phyloP scores from a whole-genome alignment of 2,329 filamentous ascomycete genomes.

The Verticillium klebahnii region DNA sequence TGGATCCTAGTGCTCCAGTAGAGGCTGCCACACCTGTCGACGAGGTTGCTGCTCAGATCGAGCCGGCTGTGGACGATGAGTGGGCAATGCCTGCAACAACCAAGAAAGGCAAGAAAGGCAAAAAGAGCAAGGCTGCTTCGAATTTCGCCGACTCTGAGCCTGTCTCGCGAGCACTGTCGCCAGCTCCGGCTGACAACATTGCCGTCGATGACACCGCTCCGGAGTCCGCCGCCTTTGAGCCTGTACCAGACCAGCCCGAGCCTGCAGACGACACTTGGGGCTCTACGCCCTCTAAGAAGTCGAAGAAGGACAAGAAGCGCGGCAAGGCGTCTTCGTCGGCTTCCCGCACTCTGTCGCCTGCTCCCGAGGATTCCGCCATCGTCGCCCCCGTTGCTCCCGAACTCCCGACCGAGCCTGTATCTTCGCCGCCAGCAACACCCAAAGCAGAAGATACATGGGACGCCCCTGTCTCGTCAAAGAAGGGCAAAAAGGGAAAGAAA shows the following conservation, averaged over 20 bases:
- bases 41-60: background rate
- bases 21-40: constrained; percentile 8
- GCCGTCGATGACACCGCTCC: too few relatives aligned
- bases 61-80: background rate
- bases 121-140: background rate
- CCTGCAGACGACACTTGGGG: background rate
- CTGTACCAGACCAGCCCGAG: background rate
- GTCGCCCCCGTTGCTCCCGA: background rate
- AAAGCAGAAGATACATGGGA: constrained; percentile 13
- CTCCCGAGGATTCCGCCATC: background rate
- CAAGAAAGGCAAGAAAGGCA: constrained; percentile 24
- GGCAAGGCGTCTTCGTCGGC: background rate
- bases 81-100: constrained; percentile 9
- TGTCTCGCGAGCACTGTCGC: background rate
- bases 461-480: constrained; percentile 14
- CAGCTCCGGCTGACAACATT: background rate
- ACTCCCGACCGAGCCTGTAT: background rate
- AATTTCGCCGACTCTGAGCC: background rate
- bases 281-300: constrained; percentile 7
- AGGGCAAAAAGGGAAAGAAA: constrained; percentile 22
- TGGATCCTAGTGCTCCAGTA: constrained; percentile 7
- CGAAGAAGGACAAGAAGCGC: constrained; percentile 14
- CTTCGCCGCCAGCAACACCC: background rate
- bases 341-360: constrained; percentile 1
- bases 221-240: background rate